Conservation (phyloP, 495 filamentous ascomycete genomes). For the Pyrenopolyporus hunteri region DNA sequence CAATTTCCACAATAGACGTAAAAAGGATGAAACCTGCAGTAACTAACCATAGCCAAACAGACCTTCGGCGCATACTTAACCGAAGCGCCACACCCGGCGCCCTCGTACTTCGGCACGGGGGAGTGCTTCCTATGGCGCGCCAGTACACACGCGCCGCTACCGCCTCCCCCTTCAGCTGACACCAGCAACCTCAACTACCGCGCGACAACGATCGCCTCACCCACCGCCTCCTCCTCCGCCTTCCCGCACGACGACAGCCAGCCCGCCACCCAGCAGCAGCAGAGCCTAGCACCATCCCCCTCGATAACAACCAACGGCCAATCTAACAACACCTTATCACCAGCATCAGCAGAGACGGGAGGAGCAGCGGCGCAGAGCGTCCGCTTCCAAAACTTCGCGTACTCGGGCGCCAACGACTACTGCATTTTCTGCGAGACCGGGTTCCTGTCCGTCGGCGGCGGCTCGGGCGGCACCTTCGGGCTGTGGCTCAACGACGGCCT, state of each 20-base stretch:
- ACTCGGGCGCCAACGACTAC: constrained; percentile 92
- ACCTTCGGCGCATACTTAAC: constrained; percentile 95
- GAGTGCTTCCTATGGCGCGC: constrained; percentile 99
- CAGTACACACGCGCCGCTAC: constrained; percentile 63
- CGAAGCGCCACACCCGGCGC: constrained; percentile 76
- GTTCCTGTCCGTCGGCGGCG: constrained; percentile 87
- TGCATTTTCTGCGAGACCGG: constrained; percentile 88
- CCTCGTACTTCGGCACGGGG: constrained; percentile 92
- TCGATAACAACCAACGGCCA: too few relatives aligned
- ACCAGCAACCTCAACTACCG: constrained; percentile 69
- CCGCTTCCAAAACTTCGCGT: constrained; percentile 96
- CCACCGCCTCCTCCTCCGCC: constrained; percentile 11
- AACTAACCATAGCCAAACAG: constrained; percentile 45
- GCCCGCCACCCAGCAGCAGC: constrained; percentile 34
- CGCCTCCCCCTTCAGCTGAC: constrained; percentile 77
- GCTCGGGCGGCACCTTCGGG: constrained; percentile 85
- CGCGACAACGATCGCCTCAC: constrained; percentile 66
- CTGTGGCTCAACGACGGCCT: constrained; percentile 92
- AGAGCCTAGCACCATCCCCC: too few relatives aligned
- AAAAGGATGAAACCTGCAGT: neutral
- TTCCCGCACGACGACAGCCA: constrained; percentile 40
- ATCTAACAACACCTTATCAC: too few relatives aligned
- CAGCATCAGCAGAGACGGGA: constrained; percentile 2
- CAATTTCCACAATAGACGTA: too few relatives aligned
- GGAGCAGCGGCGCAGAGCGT: constrained; percentile 55